Conservation (phyloP, 306 rosid species). For the Dalbergia cochinchinensis region DNA sequence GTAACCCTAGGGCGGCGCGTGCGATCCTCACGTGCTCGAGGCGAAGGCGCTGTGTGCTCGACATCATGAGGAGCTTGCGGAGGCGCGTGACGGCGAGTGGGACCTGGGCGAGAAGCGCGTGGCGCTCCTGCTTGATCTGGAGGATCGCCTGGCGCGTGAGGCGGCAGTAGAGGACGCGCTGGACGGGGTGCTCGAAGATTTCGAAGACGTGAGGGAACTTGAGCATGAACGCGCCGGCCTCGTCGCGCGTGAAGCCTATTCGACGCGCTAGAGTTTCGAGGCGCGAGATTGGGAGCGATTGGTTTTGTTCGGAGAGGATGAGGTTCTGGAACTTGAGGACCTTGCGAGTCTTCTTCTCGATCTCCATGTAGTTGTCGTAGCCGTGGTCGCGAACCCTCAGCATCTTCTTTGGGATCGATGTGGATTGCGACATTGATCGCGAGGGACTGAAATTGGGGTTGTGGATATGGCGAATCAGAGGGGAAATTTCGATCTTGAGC, state of each 20-base stretch:
- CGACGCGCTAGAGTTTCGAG: conserved; percentile 82
- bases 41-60: conserved; percentile 69
- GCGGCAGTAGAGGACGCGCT: conserved; percentile 79
- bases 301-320: conserved; percentile 63
- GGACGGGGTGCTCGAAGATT: conserved; percentile 89
- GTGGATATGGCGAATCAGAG: conserved; percentile 43
- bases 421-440: conserved; percentile 72
- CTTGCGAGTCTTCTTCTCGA: conserved; percentile 86
- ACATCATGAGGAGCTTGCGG: conserved; percentile 83
- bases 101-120: conserved; percentile 60
- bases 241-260: conserved; percentile 72
- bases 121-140: conserved; percentile 75
- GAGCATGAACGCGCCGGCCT: conserved; percentile 73
- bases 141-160: conserved; percentile 75
- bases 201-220: conserved; percentile 90
- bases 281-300: conserved; percentile 73
- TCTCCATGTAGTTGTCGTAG: conserved; percentile 89
- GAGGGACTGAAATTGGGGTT: conserved; percentile 37
- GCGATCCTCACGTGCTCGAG: conserved; percentile 89
- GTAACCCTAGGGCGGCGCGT: conserved; percentile 71
- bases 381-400: conserved; percentile 84
- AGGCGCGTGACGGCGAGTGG: conserved; percentile 77
- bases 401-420: conserved; percentile 77
- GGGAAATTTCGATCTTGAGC: conserved; percentile 35
- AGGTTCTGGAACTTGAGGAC: conserved; percentile 76